Base-by-base conservation (phyloP, 164 flowering plant genomes). In the Tinospora cordifolia region DNA sequence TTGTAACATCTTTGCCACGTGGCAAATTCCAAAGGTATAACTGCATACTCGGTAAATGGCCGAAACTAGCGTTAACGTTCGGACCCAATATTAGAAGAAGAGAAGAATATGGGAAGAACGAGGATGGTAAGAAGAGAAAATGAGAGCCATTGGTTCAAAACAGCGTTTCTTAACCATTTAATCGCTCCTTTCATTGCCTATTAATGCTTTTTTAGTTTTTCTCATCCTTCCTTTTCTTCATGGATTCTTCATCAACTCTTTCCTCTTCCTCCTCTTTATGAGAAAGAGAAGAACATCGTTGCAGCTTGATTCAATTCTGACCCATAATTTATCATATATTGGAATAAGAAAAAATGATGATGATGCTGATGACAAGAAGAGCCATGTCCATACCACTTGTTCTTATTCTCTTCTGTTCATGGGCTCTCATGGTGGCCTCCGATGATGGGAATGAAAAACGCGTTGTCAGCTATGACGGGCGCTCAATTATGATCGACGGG, bases 391-490 rank as follows among this genome's bases (percentile, higher is more conserved):
- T 57, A 15, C 65, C 49, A 13, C 63, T 73, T 40, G 9, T 67
- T 63, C 22, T 77, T 22, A 30, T 40, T 10, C 30, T 70, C 40
- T 46, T 77, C 36, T 74, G 70, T 25, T 36, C 69, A 67, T 62
- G 68, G 10, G 51, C 72, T 60, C 66, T 49, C 68, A 49, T 70
- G 49, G 75, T 60, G 1, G 66, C 27, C 58, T 49, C 72, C n/a
- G 41, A 67, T 8, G 68, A 62, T 22, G 70, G 38, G 17, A 17
- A 26, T 11, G 10, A 26, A 12, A 57, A 41, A n/a, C 69, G 41
- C 7, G 77, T 81, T 22, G 77, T 81, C 19, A 68, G 75, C 8
- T 81, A 69, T 25, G 83, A 81, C 3, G 81, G 79, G 13, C 36
- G 75, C 34, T 71, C 83, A 0, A 54, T 81, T 39, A 30, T 81